phyloP scores from a whole-genome alignment of 2,329 filamentous ascomycete species.

The Blastomyces silverae region DNA sequence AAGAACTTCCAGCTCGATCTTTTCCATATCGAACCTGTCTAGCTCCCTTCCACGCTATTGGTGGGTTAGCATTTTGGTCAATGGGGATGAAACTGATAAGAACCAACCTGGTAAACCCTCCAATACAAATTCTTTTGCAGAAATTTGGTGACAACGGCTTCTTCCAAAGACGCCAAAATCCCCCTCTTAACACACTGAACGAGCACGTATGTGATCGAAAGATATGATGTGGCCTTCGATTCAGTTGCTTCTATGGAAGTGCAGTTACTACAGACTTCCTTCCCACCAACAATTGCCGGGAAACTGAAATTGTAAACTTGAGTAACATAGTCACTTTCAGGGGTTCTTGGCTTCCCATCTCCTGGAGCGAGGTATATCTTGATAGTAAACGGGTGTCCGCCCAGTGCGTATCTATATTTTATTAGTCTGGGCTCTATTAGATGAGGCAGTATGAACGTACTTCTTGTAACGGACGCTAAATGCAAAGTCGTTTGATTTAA shows the following conservation, averaged over 20 bases:
- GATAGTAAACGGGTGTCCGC: constrained; percentile 5
- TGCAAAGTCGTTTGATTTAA: constrained; percentile 12
- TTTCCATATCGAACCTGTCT: constrained; percentile 8
- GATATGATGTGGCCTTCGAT: constrained; percentile 9
- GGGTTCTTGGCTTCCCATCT: constrained; percentile 11
- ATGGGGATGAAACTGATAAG: not conserved
- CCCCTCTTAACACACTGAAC: constrained; percentile 9
- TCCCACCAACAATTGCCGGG: constrained; percentile 5
- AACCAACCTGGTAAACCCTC: constrained; percentile 11
- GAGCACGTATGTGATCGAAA: constrained; percentile 10
- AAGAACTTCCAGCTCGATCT: constrained; percentile 12
- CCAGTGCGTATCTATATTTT: constrained; percentile 8
- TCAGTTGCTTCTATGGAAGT: constrained; percentile 1
- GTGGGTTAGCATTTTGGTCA: not conserved
- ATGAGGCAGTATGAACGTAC: not conserved
- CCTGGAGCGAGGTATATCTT: constrained; percentile 12
- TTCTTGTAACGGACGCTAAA: constrained; percentile 13
- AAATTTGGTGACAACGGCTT: constrained; percentile 7
- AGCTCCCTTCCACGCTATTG: constrained; percentile 7
- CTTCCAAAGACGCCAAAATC: constrained; percentile 5
- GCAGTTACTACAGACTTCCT: constrained; percentile 10
- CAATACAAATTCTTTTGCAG: constrained; percentile 10
- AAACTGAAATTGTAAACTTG: constrained; percentile 13
- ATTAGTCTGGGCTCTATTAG: not conserved
- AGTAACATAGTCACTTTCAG: constrained; percentile 10